phyloP scores from a whole-genome alignment of 805 yeast genomes.

The Saturnispora hagleri region DNA sequence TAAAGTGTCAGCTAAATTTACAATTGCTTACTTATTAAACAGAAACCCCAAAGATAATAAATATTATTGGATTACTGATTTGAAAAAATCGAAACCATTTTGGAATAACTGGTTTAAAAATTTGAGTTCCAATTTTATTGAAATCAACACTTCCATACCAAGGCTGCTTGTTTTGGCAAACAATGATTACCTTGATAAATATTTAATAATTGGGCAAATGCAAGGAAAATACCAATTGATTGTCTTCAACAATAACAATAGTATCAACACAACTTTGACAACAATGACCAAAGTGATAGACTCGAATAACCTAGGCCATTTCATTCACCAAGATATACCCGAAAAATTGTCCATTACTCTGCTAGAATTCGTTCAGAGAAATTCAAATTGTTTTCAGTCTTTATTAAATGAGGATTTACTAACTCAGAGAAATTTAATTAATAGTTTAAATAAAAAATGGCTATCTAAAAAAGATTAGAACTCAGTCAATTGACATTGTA shows the following conservation, averaged over 20 bases:
- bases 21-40: constrained; percentile 65
- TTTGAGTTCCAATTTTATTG: constrained; percentile 44
- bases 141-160: constrained; percentile 34
- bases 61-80: constrained; percentile 54
- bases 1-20: constrained; percentile 52
- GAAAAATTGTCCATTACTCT: constrained; percentile 50
- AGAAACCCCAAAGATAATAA: constrained; percentile 8
- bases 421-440: constrained; percentile 21
- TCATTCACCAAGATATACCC: constrained; percentile 89
- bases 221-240: constrained; percentile 91
- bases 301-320: constrained; percentile 68
- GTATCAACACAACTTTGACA: constrained; percentile 20
- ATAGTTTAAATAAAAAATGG: constrained; percentile 27
- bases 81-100: constrained; percentile 48
- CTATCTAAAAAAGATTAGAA: constrained; percentile 1
- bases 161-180: constrained; percentile 79
- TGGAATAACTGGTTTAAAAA: constrained; percentile 83
- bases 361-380: constrained; percentile 40
- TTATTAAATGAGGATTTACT: constrained; percentile 19
- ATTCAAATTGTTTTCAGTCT: constrained; percentile 23
- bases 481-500: constrained; percentile 42
- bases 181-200: constrained; percentile 78
- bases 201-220: constrained; percentile 92
- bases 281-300: constrained; percentile 15
- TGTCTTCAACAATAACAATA: constrained; percentile 43